Evolutionary conservation across 495 filamentous ascomycete genomes (phyloP), one percentile per base, ranked within the genome.

Genomic region (Trichoderma orchidacearum): DNA sequence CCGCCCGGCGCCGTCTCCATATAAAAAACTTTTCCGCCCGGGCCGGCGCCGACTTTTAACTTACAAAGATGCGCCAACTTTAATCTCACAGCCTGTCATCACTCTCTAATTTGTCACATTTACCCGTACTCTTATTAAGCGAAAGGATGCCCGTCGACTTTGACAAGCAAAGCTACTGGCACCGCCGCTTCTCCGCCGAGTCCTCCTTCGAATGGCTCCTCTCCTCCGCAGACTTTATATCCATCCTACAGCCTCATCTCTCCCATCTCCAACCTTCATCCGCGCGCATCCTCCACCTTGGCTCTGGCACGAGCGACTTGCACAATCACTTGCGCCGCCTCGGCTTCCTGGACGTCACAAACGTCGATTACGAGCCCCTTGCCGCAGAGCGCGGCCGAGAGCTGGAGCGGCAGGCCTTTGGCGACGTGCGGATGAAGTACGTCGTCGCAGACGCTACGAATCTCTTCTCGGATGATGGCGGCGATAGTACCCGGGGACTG

Each of bases 81-180:
- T n/a, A n/a, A n/a, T n/a, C n/a, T n/a, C n/a, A n/a, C n/a, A n/a
- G n/a, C n/a, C n/a, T n/a, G n/a, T n/a, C n/a, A n/a, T n/a, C n/a
- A n/a, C n/a, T n/a, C n/a, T n/a, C n/a, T n/a, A n/a, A n/a, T n/a
- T n/a, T n/a, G n/a, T n/a, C n/a, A n/a, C n/a, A n/a, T n/a, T n/a
- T n/a, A n/a, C n/a, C n/a, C n/a, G n/a, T n/a, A n/a, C n/a, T n/a
- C n/a, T n/a, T n/a, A n/a, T n/a, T n/a, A 35, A 35, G 7, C 12
- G n/a, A 34, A 51, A 30, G 15, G 18, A 66, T 66, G 57, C 48
- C 58, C 9, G 41, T 58, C 18, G 63, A 70, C 50, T 71, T 69
- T 59, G 69, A 73, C 30, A 66, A 71, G 23, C 69, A 68, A 51
- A 65, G 60, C 30, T 75, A 75, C 51, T 75, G 70, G 72, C 69